phyloP scores from a whole-genome alignment of 2,329 filamentous ascomycete species.

The Ophiostoma fasciatum region DNA sequence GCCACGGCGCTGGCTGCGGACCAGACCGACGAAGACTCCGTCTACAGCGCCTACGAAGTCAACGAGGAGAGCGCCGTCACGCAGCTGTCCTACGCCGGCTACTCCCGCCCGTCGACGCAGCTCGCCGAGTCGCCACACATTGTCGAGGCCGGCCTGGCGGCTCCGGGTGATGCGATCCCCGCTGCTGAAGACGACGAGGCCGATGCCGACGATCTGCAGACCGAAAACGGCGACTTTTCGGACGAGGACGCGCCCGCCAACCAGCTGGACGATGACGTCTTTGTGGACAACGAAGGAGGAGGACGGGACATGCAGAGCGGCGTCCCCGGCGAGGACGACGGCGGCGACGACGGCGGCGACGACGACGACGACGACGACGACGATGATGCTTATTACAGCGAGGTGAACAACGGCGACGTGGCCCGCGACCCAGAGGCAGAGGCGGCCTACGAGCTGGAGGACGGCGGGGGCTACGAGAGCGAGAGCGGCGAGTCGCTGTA shows the following conservation, averaged over 20 bases:
- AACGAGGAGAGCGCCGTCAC: constrained; percentile 14
- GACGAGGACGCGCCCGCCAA: constrained; percentile 15
- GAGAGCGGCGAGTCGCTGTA: constrained; percentile 51
- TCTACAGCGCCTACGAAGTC: constrained; percentile 16
- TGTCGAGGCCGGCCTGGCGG: background rate
- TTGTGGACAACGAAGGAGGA: constrained; percentile 11
- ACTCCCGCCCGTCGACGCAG: background rate
- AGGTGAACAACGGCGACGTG: constrained; percentile 18
- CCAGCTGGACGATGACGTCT: constrained; percentile 20
- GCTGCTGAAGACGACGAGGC: constrained; percentile 23
- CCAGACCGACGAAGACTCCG: constrained; percentile 16
- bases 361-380: constrained; percentile 19
- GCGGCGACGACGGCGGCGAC: no score
- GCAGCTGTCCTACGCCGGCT: constrained; percentile 11
- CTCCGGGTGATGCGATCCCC: background rate
- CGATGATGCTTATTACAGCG: constrained; percentile 16
- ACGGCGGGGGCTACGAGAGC: constrained; percentile 31
- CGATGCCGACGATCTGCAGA: constrained; percentile 25
- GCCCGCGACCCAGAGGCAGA: no score
- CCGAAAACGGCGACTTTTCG: constrained; percentile 22
- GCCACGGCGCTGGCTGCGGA: background rate
- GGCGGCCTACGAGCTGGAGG: no score
- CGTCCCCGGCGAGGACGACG: no score
- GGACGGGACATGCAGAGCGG: constrained; percentile 6
- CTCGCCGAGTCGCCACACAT: constrained; percentile 1